A percentile compares a stretch with the other conserved stretches of the same genome.
Conservation (phyloP, 345 rosid species). For the Cardamine occulta region DNA sequence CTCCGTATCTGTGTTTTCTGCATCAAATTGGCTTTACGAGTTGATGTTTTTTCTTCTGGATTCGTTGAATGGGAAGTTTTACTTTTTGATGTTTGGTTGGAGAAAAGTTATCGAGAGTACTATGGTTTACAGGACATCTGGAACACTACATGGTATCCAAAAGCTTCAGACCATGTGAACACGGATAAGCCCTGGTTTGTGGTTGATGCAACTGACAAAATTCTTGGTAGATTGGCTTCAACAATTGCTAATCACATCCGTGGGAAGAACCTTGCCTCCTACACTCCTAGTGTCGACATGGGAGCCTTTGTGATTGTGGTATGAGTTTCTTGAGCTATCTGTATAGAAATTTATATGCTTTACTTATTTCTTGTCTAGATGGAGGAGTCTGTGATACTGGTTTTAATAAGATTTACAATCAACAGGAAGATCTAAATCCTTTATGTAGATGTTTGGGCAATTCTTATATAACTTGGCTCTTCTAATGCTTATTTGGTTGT, state of each 20-base stretch:
- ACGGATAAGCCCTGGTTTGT: slow-evolving; percentile 85
- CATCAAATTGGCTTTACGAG: slow-evolving; percentile 5
- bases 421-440: not conserved
- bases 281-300: slow-evolving; percentile 98
- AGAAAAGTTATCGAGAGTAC: not conserved
- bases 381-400: slow-evolving; percentile 2
- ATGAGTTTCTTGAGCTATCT: slow-evolving; percentile 41
- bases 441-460: not conserved
- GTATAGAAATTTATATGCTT: not conserved
- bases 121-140: slow-evolving; percentile 73
- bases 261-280: slow-evolving; percentile 88
- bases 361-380: not conserved
- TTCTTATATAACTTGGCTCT: not conserved
- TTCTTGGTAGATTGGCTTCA: slow-evolving; percentile 88
- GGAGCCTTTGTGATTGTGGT: slow-evolving; percentile 99
- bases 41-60: not conserved
- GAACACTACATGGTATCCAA: slow-evolving; percentile 98
- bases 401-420: not conserved
- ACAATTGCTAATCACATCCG: slow-evolving; percentile 88
- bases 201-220: slow-evolving; percentile 91
- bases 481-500: not conserved
- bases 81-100: not conserved
- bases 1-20: not conserved
- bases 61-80: not conserved
- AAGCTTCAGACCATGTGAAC: slow-evolving; percentile 81